phyloP scores from a whole-genome alignment of 495 filamentous ascomycete species.

The Annulohypoxylon maeteangense region DNA sequence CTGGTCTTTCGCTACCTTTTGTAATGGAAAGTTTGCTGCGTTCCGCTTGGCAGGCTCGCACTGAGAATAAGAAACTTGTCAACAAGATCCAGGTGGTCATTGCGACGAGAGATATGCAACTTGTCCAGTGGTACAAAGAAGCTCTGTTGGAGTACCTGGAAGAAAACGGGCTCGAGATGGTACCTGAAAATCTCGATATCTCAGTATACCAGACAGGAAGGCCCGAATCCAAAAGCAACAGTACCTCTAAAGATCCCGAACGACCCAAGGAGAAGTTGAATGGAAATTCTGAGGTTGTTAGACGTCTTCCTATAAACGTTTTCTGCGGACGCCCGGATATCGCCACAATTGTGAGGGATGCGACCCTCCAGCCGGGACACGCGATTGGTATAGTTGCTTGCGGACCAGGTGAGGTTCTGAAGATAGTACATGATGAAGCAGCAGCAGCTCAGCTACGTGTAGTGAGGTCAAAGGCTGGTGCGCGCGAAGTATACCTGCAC shows the following conservation, averaged over 20 bases:
- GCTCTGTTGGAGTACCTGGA: slow-evolving; percentile 39
- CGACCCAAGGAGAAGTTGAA: slow-evolving; percentile 15
- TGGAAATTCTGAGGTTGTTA: neutral
- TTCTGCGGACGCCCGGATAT: slow-evolving; percentile 53
- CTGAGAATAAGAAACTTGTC: neutral
- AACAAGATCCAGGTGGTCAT: slow-evolving; percentile 50
- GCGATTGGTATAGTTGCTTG: slow-evolving; percentile 61
- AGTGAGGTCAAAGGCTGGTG: slow-evolving; percentile 43
- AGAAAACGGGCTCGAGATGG: slow-evolving; percentile 31
- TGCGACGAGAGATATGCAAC: slow-evolving; percentile 45
- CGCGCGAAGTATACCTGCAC: slow-evolving; percentile 64
- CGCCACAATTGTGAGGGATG: slow-evolving; percentile 47
- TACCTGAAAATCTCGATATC: slow-evolving; percentile 32
- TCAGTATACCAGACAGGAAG: slow-evolving; percentile 37
- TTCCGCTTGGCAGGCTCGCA: slow-evolving; percentile 17
- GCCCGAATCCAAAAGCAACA: slow-evolving; percentile 21
- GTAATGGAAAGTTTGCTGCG: slow-evolving; percentile 43
- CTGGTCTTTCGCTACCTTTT: slow-evolving; percentile 61
- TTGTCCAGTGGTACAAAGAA: slow-evolving; percentile 49
- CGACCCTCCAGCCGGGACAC: slow-evolving; percentile 34
- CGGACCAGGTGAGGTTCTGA: slow-evolving; percentile 61
- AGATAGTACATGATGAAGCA: slow-evolving; percentile 61
- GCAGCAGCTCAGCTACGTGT: slow-evolving; percentile 57
- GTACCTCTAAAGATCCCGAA: slow-evolving; percentile 26
- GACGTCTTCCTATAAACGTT: slow-evolving; percentile 30